Evolutionary conservation across 768 basidiomycete genomes (phyloP), one percentile per base, ranked within the genome.

Genomic region (Rhodosporidiobolus odoratus): DNA sequence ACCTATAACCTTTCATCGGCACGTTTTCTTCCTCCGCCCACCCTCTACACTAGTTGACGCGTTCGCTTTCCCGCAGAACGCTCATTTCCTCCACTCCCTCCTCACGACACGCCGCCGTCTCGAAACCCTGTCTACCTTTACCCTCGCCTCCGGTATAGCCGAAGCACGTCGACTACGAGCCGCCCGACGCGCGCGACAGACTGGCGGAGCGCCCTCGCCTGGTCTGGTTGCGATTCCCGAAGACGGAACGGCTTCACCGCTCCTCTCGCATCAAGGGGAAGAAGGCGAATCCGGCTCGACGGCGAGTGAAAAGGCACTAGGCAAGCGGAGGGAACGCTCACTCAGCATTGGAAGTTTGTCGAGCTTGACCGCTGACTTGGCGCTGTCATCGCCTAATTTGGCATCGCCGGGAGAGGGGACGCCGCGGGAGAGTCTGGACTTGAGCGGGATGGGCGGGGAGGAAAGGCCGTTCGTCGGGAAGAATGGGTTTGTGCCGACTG

Each of bases 401-500:
- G 30, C 30, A 59, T 62, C 43, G 62, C 48, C 38, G 23, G 25
- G 19, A 37, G 34, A 30, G 56, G 37, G 21, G 5, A 30, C 57
- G 37, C 25, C 23, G 58, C 47, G 60, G 65, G 34, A 32, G 58
- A 59, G 58, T 32, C 8, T 45, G 10, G 58, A 32, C 10, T 3
- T 47, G 16, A 25, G 48, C 25, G 23, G 34, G 41, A 66, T 52
- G 40, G 50, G 35, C 7, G 50, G n/a, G 3, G 61, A 48, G 17
- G 47, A 56, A 27, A 53, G 38, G 30, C 48, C 58, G 47, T 77
- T 73, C 19, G 85, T 94, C 25, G 92, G 92, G 37, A 84, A 89
- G 74, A 94, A 92, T 78, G 91, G 92, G 4, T 99, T 97, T 80
- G 83, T 94, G 13, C 93, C 96, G 17, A 96, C 92, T 5, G 91